These are phyloP conservation scores for Deinandra increscens DNA, from an alignment of 129 eudicot genomes.

Conservation along the genomic window DNA sequence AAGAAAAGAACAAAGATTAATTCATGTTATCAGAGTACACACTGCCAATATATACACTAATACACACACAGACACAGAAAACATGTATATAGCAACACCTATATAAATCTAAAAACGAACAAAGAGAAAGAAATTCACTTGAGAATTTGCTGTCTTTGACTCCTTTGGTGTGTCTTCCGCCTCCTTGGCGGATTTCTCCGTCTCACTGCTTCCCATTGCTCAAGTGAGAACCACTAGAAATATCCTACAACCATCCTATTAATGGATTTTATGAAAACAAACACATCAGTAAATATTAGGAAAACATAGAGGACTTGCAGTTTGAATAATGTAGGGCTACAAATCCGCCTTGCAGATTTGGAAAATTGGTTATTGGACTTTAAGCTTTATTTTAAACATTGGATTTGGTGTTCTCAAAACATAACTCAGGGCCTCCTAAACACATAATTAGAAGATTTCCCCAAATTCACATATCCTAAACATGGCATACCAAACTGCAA, in stretches of 20 bases:
- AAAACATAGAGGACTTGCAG: neutral
- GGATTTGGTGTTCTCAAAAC: conserved; percentile 14
- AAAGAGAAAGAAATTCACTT: conserved; percentile 28
- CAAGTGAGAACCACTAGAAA: conserved; percentile 35
- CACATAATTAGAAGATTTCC: conserved; percentile 2
- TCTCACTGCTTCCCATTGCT: conserved; percentile 90
- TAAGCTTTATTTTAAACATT: neutral
- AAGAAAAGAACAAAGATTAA: neutral
- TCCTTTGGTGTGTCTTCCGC: conserved; percentile 61
- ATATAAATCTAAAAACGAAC: neutral
- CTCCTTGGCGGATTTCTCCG: conserved; percentile 76
- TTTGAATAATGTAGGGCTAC: neutral
- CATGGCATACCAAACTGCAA: conserved; percentile 4
- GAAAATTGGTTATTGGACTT: no score
- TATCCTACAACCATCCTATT: conserved; percentile 53
- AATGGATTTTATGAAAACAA: conserved; percentile 14
- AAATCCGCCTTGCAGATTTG: no score
- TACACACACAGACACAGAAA: no score
- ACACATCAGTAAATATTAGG: neutral
- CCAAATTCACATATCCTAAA: neutral
- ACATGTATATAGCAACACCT: neutral
- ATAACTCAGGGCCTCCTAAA: conserved; percentile 6
- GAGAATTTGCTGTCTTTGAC: conserved; percentile 53
- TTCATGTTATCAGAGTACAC: conserved; percentile 9
- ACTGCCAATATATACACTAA: no score